phyloP scores from a whole-genome alignment of 2,329 filamentous ascomycete genomes.

The Penicillium sp. region DNA sequence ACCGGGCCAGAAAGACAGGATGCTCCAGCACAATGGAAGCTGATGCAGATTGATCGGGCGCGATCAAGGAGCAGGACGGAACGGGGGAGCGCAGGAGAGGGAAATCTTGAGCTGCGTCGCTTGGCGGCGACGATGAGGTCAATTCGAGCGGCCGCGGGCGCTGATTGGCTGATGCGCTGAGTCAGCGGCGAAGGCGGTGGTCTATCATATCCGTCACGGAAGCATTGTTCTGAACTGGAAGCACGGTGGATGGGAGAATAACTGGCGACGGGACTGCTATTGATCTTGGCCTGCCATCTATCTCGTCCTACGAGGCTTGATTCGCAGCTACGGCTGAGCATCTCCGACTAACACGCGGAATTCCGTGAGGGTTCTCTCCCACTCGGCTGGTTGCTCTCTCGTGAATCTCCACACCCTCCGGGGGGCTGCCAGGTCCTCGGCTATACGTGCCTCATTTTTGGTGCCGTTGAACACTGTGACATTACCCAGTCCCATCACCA shows the following conservation, averaged over 20 bases:
- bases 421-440: conserved; percentile 50
- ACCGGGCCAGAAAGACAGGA: background rate
- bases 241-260: background rate
- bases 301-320: no score
- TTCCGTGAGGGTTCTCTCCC: conserved; percentile 47
- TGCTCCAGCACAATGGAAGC: background rate
- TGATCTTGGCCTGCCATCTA: no score
- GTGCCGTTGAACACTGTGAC: conserved; percentile 57
- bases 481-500: conserved; percentile 54
- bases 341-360: conserved; percentile 50
- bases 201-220: background rate
- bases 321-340: background rate
- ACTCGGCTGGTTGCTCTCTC: conserved; percentile 47
- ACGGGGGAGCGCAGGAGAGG: conserved; percentile 5
- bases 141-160: conserved; percentile 13
- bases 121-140: conserved; percentile 27
- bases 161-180: conserved; percentile 23
- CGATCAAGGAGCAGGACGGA: conserved; percentile 8
- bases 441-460: conserved; percentile 52
- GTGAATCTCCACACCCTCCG: conserved; percentile 44
- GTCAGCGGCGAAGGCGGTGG: conserved; percentile 18
- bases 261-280: background rate
- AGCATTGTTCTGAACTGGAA: background rate
- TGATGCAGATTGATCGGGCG: conserved; percentile 5
- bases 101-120: conserved; percentile 23